Conservation (phyloP, 495 filamentous ascomycete species). For the Neurospora tetrasperma region DNA sequence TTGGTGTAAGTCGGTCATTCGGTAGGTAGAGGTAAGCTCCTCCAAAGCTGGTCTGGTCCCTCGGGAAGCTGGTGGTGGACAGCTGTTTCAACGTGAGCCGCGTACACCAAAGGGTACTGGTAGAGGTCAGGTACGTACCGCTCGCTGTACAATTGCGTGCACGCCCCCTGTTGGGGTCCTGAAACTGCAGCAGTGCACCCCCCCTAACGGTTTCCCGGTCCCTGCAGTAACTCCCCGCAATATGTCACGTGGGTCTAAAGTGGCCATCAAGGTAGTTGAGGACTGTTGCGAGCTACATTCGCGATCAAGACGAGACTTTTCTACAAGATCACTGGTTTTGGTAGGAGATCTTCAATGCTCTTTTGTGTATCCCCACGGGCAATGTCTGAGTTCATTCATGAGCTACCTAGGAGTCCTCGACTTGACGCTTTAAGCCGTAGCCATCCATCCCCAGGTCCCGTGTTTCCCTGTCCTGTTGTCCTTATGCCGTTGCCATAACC, state of each 20-base stretch:
- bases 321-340: too few species aligned
- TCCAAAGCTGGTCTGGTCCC: neutral
- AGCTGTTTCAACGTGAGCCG: neutral
- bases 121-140: neutral
- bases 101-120: neutral
- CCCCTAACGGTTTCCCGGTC: neutral
- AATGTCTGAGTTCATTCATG: neutral
- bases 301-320: neutral
- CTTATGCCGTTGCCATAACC: neutral
- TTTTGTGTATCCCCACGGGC: neutral
- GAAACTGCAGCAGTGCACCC: neutral
- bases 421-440: neutral
- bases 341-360: neutral
- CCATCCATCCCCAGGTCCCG: neutral
- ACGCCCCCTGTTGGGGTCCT: neutral
- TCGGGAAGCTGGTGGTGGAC: neutral
- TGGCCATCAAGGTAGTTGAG: neutral
- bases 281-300: neutral
- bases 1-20: neutral
- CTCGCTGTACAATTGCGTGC: neutral
- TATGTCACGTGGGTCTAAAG: neutral
- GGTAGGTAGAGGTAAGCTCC: neutral
- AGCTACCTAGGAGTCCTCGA: neutral
- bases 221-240: conserved; percentile 1
- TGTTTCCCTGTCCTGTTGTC: neutral